Evolutionary conservation across 441 rosid genomes (phyloP).

Genomic region (Pelargonium exstipulatum): DNA sequence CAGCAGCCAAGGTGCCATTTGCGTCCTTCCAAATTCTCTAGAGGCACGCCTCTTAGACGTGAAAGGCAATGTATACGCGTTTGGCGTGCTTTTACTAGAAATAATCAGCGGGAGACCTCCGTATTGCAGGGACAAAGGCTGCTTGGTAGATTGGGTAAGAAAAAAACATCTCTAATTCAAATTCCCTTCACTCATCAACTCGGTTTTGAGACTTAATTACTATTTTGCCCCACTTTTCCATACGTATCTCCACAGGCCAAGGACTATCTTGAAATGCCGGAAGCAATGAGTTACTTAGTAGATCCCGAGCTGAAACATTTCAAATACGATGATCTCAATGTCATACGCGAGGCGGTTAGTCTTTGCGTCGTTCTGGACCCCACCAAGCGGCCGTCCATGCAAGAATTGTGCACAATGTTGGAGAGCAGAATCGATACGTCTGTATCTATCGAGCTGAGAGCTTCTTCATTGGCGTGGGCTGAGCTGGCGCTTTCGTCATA

Average conservation of each 20-base stretch:
- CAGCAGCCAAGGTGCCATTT: conserved; percentile 65
- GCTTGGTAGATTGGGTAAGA: conserved; percentile 84
- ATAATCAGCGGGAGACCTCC: conserved; percentile 89
- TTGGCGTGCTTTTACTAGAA: conserved; percentile 79
- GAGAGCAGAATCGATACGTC: conserved; percentile 77
- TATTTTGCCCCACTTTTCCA: too few relatives aligned
- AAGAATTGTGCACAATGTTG: conserved; percentile 47
- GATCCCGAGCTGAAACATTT: conserved; percentile 92
- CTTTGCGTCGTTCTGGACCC: conserved; percentile 57
- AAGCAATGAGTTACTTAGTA: conserved; percentile 64
- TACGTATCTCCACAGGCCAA: conserved; percentile 53
- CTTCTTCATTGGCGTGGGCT: conserved; percentile 96
- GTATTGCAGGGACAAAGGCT: conserved; percentile 72
- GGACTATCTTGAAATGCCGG: conserved; percentile 74
- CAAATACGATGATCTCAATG: conserved; percentile 64
- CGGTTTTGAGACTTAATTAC: too few relatives aligned
- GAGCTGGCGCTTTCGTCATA: conserved; percentile 81
- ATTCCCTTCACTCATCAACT: too few relatives aligned
- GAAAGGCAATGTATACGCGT: conserved; percentile 78
- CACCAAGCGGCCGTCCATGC: conserved; percentile 55
- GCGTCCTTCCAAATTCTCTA: conserved; percentile 64
- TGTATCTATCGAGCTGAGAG: conserved; percentile 60
- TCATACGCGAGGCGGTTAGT: conserved; percentile 66
- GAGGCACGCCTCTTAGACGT: conserved; percentile 75
- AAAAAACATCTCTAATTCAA: neutral